phyloP scores from a whole-genome alignment of 805 yeast species.

The Ogataea pignaliae region DNA sequence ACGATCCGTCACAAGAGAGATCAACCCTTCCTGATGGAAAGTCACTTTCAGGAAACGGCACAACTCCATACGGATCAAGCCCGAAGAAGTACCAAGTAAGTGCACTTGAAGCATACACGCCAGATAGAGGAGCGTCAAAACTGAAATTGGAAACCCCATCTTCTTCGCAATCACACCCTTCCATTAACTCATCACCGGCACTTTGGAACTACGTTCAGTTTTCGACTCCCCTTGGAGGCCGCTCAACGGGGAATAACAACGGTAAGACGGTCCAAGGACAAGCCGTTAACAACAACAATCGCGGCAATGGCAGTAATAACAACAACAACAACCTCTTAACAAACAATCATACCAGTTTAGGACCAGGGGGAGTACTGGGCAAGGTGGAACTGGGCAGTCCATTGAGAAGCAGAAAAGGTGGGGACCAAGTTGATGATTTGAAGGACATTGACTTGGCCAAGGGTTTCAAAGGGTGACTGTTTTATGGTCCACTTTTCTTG shows the following conservation, averaged over 20 bases:
- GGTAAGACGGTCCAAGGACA: constrained; percentile 1
- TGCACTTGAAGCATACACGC: constrained; percentile 62
- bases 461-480: constrained; percentile 35
- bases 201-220: constrained; percentile 91
- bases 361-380: constrained; percentile 1
- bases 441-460: constrained; percentile 45
- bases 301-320: background rate
- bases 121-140: constrained; percentile 46
- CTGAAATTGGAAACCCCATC: constrained; percentile 24
- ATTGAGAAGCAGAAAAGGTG: constrained; percentile 19
- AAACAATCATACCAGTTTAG: constrained; percentile 32
- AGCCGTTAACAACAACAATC: constrained; percentile 6
- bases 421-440: constrained; percentile 35
- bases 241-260: constrained; percentile 16
- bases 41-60: background rate
- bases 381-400: constrained; percentile 28
- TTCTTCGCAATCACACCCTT: constrained; percentile 34
- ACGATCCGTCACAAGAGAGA: constrained; percentile 13
- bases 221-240: constrained; percentile 32
- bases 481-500: background rate
- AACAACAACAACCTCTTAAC: constrained; percentile 13
- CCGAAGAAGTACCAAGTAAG: constrained; percentile 41
- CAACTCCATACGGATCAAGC: constrained; percentile 12
- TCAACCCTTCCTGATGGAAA: constrained; percentile 4
- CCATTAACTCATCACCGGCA: constrained; percentile 73